Evolutionary conservation across 768 basidiomycete genomes (phyloP), one percentile per base, ranked within the genome.

Genomic region (Lentinula boryana): DNA sequence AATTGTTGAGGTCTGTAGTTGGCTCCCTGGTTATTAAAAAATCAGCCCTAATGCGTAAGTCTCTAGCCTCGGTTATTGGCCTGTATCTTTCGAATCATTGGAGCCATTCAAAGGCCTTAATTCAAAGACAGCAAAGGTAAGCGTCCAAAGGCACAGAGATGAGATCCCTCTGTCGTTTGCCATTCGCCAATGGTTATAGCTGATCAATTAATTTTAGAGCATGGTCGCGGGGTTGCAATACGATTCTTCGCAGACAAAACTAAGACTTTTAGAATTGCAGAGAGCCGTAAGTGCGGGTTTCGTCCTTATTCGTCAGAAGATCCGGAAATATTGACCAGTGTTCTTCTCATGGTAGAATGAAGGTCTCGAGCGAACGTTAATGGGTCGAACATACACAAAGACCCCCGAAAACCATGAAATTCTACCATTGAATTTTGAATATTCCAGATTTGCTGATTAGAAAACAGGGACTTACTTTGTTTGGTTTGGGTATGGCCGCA

Each of bases 191-290:
- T 48, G 21, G 13, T 23, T 0, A 21, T 49, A 5, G 13, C 51
- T 53, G 51, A 53, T 53, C 5, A 43, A 43, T 36, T 53, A 8
- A 38, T 33, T 31, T 6, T 63, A 91, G 89, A 88, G 87, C 64
- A 89, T 88, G 84, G 84, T 90, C 3, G 78, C 87, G 0, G 85
- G 85, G 27, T 77, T 91, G 5, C 85, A 89, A 54, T 80, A 86
- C 67, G 88, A 91, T 63, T 77, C 80, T 3, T 79, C 82, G 0
- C 74, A 84, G 3, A 71, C 80, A 16, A 84, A 83, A 59, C 70
- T 89, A 52, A 87, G 86, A 63, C 74, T 89, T 33, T 76, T 88
- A 48, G 88, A 90, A 66, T 75, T 91, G 27, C 80, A 89, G 66
- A 80, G 88, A 63, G 82, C 86, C 18, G 89, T 89, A 64, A 69